Percentiles rank a stretch among this genome's conserved stretches.
Conservation (phyloP, 176 grass and related monocot species). For the Carex parvula region DNA sequence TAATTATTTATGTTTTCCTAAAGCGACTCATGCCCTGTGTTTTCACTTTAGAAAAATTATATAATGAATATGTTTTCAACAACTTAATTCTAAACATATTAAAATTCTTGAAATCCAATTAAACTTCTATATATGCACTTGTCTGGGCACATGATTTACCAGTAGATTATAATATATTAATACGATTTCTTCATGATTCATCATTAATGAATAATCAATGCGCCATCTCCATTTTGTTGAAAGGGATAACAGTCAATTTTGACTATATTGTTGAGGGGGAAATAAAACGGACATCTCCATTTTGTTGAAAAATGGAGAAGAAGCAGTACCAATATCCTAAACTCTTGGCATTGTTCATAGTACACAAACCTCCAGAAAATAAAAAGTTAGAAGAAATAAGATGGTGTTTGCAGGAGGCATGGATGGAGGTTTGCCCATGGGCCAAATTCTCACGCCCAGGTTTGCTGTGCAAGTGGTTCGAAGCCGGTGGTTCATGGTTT, state of each 20-base stretch:
- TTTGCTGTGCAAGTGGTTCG: slow-evolving; percentile 52
- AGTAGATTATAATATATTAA: no score
- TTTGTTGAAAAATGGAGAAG: neutral
- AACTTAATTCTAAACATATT: no score
- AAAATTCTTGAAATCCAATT: neutral
- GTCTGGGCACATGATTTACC: neutral
- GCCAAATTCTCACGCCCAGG: slow-evolving; percentile 25
- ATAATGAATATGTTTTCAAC: no score
- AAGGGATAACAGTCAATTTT: neutral
- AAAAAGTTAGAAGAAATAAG: slow-evolving; percentile 4
- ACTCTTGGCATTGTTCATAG: neutral
- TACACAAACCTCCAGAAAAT: neutral
- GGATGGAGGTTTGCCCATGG: slow-evolving; percentile 17
- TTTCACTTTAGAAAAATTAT: no score
- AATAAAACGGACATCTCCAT: neutral
- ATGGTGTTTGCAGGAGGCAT: slow-evolving; percentile 51
- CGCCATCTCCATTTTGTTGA: neutral
- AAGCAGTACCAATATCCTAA: neutral
- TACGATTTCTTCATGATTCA: no score
- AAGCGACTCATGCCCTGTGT: no score
- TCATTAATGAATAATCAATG: no score
- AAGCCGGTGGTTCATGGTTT: slow-evolving; percentile 86
- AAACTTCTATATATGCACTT: neutral
- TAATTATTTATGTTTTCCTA: no score
- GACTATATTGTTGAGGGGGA: neutral